Evolutionary conservation across 169 alveolate species (phyloP).

Genomic region (Plasmodium vinckei): DNA sequence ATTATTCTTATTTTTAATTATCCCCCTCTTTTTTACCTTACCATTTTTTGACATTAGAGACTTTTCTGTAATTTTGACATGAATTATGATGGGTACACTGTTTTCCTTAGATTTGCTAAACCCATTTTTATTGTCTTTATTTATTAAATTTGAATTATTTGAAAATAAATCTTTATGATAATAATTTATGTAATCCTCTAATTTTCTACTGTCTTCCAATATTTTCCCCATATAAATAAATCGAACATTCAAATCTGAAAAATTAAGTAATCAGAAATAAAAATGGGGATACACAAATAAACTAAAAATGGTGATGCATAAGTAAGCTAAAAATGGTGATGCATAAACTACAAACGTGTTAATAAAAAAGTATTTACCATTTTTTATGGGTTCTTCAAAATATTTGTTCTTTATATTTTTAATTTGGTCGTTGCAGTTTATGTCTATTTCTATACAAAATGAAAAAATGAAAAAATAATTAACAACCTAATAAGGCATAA

Average conservation of each 20-base stretch:
- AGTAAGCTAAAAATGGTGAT: too few species aligned
- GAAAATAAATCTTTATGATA: constrained; percentile 29
- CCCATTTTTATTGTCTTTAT: constrained; percentile 3
- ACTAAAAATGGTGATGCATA: too few species aligned
- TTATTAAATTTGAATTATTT: constrained; percentile 5
- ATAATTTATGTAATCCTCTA: constrained; percentile 66
- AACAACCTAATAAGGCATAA: too few species aligned
- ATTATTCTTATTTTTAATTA: background rate
- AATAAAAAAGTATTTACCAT: constrained; percentile 14
- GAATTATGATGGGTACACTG: constrained; percentile 30
- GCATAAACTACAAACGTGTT: background rate
- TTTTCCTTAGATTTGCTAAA: constrained; percentile 16
- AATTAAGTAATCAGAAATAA: too few species aligned
- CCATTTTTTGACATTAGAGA: constrained; percentile 12
- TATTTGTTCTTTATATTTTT: constrained; percentile 30
- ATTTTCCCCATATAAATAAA: constrained; percentile 80
- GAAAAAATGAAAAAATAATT: background rate
- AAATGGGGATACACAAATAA: too few species aligned
- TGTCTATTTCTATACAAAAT: constrained; percentile 15
- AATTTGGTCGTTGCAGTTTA: constrained; percentile 32
- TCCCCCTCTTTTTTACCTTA: background rate
- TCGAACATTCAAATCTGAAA: constrained; percentile 78
- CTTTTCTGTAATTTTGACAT: constrained; percentile 59
- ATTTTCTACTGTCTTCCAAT: constrained; percentile 72
- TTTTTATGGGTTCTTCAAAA: constrained; percentile 30